A percentile compares a stretch with the other conserved stretches of the same genome.
Evolutionary conservation across 257 asterid genomes (phyloP).

Genomic region (Ilex aquifolium): DNA sequence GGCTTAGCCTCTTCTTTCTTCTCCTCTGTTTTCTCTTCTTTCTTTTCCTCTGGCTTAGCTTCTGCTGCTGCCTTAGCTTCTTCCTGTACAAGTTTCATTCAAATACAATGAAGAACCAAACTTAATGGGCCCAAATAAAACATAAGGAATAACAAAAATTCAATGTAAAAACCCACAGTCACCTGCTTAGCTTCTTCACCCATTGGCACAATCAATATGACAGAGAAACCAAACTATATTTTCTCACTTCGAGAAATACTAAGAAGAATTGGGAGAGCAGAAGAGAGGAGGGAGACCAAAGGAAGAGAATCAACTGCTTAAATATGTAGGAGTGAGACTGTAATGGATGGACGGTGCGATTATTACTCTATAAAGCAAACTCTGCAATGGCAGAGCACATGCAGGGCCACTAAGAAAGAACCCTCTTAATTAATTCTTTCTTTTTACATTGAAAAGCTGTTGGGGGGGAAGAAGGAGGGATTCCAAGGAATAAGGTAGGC

Average conservation of each 20-base stretch:
- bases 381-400: constrained; percentile 75
- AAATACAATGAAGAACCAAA: neutral
- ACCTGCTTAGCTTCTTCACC: constrained; percentile 74
- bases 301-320: neutral
- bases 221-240: neutral
- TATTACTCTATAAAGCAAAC: constrained; percentile 37
- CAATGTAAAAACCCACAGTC: constrained; percentile 7
- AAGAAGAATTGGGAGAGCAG: constrained; percentile 26
- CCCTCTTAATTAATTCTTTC: constrained; percentile 4
- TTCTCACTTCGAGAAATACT: constrained; percentile 8
- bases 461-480: neutral
- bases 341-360: constrained; percentile 60
- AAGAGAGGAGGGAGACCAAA: neutral
- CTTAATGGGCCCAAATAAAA: neutral
- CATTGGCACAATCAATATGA: constrained; percentile 22
- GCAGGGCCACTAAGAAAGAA: constrained; percentile 43
- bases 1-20: constrained; percentile 49
- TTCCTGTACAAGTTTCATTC: constrained; percentile 17
- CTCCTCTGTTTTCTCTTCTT: constrained; percentile 31
- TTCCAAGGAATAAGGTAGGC: constrained; percentile 15
- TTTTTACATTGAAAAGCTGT: constrained; percentile 4
- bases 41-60: constrained; percentile 18
- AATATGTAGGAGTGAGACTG: constrained; percentile 24
- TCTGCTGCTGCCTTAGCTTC: constrained; percentile 19
- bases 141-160: neutral